phyloP scores from a whole-genome alignment of 495 filamentous ascomycete genomes.

The Aspergillus egyptiacus region DNA sequence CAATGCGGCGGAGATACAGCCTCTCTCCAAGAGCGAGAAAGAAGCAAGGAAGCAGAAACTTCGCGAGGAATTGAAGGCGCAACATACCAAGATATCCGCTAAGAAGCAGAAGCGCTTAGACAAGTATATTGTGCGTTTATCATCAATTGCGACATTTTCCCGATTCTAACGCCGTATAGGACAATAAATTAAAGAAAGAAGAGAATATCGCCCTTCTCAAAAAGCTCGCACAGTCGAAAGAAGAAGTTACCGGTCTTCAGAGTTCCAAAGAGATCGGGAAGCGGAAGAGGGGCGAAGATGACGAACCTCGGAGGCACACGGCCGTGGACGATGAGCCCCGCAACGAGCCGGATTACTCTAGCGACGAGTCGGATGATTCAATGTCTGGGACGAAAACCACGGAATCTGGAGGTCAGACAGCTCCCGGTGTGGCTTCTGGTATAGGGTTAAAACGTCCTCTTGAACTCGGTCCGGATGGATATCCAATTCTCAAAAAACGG shows the following conservation, averaged over 20 bases:
- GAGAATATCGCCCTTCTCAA: conserved; percentile 81
- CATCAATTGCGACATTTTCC: neutral
- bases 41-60: conserved; percentile 65
- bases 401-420: conserved; percentile 12
- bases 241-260: conserved; percentile 73
- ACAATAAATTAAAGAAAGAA: conserved; percentile 90
- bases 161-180: conserved; percentile 41
- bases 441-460: conserved; percentile 84
- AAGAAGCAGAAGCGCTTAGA: conserved; percentile 95
- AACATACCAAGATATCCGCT: conserved; percentile 66
- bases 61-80: conserved; percentile 53
- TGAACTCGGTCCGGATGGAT: conserved; percentile 68
- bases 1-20: conserved; percentile 66
- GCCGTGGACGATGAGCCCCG: conserved; percentile 5
- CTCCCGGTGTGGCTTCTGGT: conserved; percentile 46
- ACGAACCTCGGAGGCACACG: neutral
- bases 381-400: conserved; percentile 21
- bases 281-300: conserved; percentile 27
- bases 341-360: conserved; percentile 22
- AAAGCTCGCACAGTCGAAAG: conserved; percentile 67
- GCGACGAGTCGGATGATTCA: conserved; percentile 36
- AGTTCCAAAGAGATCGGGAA: conserved; percentile 73
- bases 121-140: conserved; percentile 74
- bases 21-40: conserved; percentile 57
- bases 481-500: conserved; percentile 71